These are phyloP conservation scores for Lasiodiplodia hormozganensis DNA, from an alignment of 2,329 filamentous ascomycete species.

Conservation along the genomic window DNA sequence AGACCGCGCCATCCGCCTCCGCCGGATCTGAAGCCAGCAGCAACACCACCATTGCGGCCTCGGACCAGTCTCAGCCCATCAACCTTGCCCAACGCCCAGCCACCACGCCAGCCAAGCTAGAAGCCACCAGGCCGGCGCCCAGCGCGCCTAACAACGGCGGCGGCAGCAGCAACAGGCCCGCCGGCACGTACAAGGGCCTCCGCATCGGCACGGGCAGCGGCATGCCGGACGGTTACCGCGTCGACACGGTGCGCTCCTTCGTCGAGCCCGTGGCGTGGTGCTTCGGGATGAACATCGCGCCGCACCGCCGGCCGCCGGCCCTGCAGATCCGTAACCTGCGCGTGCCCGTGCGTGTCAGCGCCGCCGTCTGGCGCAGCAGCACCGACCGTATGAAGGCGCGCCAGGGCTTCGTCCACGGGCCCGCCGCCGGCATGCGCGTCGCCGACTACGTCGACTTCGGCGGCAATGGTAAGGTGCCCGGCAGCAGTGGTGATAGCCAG, in stretches of 20 bases:
- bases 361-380: slow-evolving; percentile 61
- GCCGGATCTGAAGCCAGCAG: slow-evolving; percentile 27
- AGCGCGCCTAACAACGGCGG: slow-evolving; percentile 35
- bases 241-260: slow-evolving; percentile 62
- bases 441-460: slow-evolving; percentile 63
- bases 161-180: slow-evolving; percentile 34
- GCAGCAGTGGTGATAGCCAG: slow-evolving; percentile 34
- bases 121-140: slow-evolving; percentile 37
- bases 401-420: slow-evolving; percentile 64
- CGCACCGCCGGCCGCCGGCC: slow-evolving; percentile 54
- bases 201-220: slow-evolving; percentile 63
- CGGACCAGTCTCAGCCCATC: slow-evolving; percentile 24
- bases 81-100: slow-evolving; percentile 24
- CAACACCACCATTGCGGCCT: not conserved
- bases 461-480: slow-evolving; percentile 38
- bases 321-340: slow-evolving; percentile 59
- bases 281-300: slow-evolving; percentile 62
- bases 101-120: slow-evolving; percentile 3
- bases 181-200: slow-evolving; percentile 62
- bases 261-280: slow-evolving; percentile 65
- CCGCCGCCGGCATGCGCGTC: slow-evolving; percentile 62
- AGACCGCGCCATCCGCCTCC: slow-evolving; percentile 37
- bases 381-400: slow-evolving; percentile 60
- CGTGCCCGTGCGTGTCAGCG: slow-evolving; percentile 63
- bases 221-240: slow-evolving; percentile 65